These are phyloP conservation scores for Pugionium dolabratum DNA, from an alignment of 345 rosid genomes.

Conservation along the genomic window DNA sequence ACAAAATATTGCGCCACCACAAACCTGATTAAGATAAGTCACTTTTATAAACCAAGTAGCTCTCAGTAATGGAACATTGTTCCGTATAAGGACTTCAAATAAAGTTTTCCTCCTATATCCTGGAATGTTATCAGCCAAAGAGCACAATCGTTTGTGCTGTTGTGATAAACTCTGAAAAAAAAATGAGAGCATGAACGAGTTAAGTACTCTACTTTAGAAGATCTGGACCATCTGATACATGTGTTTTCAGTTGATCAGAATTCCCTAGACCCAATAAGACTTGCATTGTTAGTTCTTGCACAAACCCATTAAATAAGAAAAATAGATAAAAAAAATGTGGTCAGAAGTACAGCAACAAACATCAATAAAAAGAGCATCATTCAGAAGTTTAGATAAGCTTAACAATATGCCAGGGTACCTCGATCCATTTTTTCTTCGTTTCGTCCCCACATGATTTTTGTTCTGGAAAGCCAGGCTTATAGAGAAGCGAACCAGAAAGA, in stretches of 20 bases:
- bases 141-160: constrained; percentile 78
- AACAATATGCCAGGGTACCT: constrained; percentile 54
- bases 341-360: constrained; percentile 8
- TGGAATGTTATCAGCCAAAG: constrained; percentile 92
- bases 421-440: constrained; percentile 90
- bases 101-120: constrained; percentile 71
- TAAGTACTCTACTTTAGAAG: constrained; percentile 16
- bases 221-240: neutral
- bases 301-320: too few species aligned
- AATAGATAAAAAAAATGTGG: too few species aligned
- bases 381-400: constrained; percentile 17
- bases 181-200: constrained; percentile 7
- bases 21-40: constrained; percentile 95
- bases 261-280: too few species aligned
- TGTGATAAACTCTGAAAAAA: constrained; percentile 72
- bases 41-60: constrained; percentile 99
- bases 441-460: constrained; percentile 80
- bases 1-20: neutral
- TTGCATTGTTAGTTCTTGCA: too few species aligned
- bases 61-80: constrained; percentile 90
- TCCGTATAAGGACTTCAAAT: constrained; percentile 88
- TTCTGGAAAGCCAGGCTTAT: constrained; percentile 88
- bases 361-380: constrained; percentile 4
- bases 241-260: neutral
- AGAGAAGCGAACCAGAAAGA: constrained; percentile 75